Base-by-base conservation (phyloP, 2,329 filamentous ascomycete genomes). In the Aureobasidium sp. region DNA sequence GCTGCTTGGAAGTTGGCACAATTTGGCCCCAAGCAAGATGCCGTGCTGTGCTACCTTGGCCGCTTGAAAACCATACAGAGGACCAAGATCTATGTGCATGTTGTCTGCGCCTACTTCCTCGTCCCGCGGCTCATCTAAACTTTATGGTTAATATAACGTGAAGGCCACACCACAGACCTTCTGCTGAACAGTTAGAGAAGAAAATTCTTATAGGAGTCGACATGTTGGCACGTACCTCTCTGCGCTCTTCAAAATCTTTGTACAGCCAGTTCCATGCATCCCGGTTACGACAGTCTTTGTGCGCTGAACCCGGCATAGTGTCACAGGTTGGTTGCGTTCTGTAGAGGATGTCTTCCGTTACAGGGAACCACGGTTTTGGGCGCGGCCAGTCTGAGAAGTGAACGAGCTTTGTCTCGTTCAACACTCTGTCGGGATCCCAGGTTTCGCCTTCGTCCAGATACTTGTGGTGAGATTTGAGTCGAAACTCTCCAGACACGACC, bases 321-420 rank as follows among this genome's bases (percentile, higher is more conserved):
- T 60, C 71, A 51, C 75, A 77, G 61, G 73, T 70, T 6, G 75
- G 75, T 66, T 74, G 72, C 62, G 73, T 71, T 55, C 74, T 70
- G 37, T 67, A 66, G 7, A 74, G 63, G 21, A 73, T 68, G 37
- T 73, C 69, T 15, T 64, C 43, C n/a, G 71, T 67, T 68, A 67
- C 72, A 69, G 75, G 73, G 53, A 82, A 70, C 81, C 82, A 84
- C 2, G 83, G 83, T 65, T 89, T 89, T 0, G 85, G 84, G 6
- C 88, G 66, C 0, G 86, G 87, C 83, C 83, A 87, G 67, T 90
- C 87, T 13, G 82, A 86, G 69, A 89, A 89, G 69, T 89, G 86
- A 2, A 89, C 74, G 5, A 86, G 77, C 64, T 87, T 88, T 7
- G 84, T 82, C 66, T 87, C 83, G 15, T 77, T 77, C 57, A 82